Evolutionary conservation across 352 stramenopile genomes (phyloP).

Genomic region (Thraustotheca clavata): DNA sequence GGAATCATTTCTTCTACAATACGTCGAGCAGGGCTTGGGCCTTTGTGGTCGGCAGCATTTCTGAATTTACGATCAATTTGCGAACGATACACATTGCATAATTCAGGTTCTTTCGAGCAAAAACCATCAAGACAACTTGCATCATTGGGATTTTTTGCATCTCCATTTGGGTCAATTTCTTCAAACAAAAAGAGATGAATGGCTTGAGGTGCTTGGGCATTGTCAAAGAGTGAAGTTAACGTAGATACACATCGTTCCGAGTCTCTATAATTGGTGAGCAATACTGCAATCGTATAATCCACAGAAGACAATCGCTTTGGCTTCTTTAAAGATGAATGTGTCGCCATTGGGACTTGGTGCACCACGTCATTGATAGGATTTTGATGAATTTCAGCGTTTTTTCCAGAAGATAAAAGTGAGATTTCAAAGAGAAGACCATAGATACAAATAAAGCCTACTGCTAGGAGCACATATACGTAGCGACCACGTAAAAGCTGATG

Average conservation of each 20-base stretch:
- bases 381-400: neutral
- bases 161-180: slow-evolving; percentile 41
- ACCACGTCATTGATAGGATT: neutral
- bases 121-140: slow-evolving; percentile 52
- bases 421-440: slow-evolving; percentile 16
- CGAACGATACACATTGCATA: slow-evolving; percentile 39
- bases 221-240: slow-evolving; percentile 25
- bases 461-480: slow-evolving; percentile 4
- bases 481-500: neutral
- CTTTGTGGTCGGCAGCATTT: slow-evolving; percentile 49
- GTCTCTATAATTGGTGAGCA: slow-evolving; percentile 63
- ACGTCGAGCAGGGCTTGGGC: slow-evolving; percentile 40
- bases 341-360: neutral
- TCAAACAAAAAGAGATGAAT: slow-evolving; percentile 49
- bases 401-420: slow-evolving; percentile 2
- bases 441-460: slow-evolving; percentile 4
- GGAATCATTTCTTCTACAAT: slow-evolving; percentile 57
- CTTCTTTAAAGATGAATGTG: neutral
- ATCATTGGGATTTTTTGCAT: slow-evolving; percentile 25
- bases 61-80: slow-evolving; percentile 45
- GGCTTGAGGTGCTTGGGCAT: neutral
- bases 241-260: slow-evolving; percentile 42
- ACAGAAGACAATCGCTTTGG: neutral
- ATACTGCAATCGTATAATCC: slow-evolving; percentile 24
- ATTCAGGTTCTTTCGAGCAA: slow-evolving; percentile 33